Base-by-base conservation (phyloP, 306 rosid species). In the Bauhinia variegata region DNA sequence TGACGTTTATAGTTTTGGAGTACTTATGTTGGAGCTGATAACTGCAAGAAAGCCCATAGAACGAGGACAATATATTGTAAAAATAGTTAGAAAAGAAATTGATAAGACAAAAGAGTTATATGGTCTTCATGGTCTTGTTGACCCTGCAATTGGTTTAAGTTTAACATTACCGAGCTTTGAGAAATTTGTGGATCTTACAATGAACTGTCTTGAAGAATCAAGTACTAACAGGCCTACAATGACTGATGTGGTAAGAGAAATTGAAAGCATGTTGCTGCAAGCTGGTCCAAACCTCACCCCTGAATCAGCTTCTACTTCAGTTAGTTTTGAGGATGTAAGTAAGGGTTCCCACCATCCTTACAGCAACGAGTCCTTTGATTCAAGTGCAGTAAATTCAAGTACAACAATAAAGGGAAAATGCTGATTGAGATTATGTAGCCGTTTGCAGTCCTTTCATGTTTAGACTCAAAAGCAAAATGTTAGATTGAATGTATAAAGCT, bases 1-100 rank as follows among this genome's bases (percentile, higher is more conserved):
- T 50, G 83, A 83, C 55, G 85, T 79, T 2, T 76, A 79, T 33
- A 74, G 85, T 58, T 83, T 79, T 47, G 85, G 85, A 14, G 88
- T 83, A 17, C 36, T 83, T 37, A 50, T 79, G 83, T n/a, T 83
- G 23, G 88, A 83, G 57, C n/a, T 79, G 19, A 47, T 83, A 17
- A 83, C 88, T 9, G 72, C 82, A 2, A 79, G 19, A 44, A 59
- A 15, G 37, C 82, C 87, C 12, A 76, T 79, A 15, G 74, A 76
- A 50, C 31, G 9, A 11, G 84, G 87, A 8, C 60, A 65, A 43
- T 64, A 70, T 5, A 66, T 83, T 3, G 82, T 73, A 23, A 62
- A 63, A 37, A 70, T 52, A 68, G 82, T 76, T n/a, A 14, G 39
- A 8, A 16, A 4, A 6, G 55, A 65, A 34, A 73, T 69, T 61